Evolutionary conservation across 345 rosid species (phyloP).

Genomic region (Camelina sativa): DNA sequence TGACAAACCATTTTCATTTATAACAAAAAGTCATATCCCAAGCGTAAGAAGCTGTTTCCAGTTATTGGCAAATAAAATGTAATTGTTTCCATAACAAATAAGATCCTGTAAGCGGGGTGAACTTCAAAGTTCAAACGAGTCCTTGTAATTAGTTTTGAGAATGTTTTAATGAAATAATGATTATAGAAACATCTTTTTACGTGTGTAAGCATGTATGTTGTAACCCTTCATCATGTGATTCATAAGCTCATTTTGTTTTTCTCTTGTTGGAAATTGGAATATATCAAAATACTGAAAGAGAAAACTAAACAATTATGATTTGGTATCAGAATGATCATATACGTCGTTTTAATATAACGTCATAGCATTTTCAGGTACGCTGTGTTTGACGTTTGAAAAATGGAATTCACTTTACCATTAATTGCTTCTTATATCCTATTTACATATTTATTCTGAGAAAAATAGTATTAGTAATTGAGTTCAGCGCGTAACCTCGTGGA

Average conservation of each 20-base stretch:
- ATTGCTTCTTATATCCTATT: background rate
- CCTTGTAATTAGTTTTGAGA: slow-evolving; percentile 29
- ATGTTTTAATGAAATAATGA: slow-evolving; percentile 25
- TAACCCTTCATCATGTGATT: background rate
- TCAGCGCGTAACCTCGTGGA: background rate
- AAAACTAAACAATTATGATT: background rate
- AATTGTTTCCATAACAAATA: slow-evolving; percentile 32
- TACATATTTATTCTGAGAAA: background rate
- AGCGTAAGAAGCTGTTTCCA: slow-evolving; percentile 14
- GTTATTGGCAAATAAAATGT: slow-evolving; percentile 13
- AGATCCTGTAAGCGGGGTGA: slow-evolving; percentile 23
- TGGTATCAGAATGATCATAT: background rate
- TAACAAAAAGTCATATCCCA: background rate
- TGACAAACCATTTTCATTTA: slow-evolving; percentile 28
- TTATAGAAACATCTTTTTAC: slow-evolving; percentile 21
- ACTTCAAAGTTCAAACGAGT: slow-evolving; percentile 17
- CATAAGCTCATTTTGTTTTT: background rate
- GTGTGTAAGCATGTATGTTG: slow-evolving; percentile 7
- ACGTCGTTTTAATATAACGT: background rate
- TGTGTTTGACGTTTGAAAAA: background rate
- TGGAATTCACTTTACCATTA: background rate
- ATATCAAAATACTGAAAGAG: background rate
- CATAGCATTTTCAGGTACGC: background rate
- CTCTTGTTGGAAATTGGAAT: too few relatives aligned
- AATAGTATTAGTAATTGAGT: background rate